Conservation (phyloP, 2,329 filamentous ascomycete species). For the Sporothrix phasma region DNA sequence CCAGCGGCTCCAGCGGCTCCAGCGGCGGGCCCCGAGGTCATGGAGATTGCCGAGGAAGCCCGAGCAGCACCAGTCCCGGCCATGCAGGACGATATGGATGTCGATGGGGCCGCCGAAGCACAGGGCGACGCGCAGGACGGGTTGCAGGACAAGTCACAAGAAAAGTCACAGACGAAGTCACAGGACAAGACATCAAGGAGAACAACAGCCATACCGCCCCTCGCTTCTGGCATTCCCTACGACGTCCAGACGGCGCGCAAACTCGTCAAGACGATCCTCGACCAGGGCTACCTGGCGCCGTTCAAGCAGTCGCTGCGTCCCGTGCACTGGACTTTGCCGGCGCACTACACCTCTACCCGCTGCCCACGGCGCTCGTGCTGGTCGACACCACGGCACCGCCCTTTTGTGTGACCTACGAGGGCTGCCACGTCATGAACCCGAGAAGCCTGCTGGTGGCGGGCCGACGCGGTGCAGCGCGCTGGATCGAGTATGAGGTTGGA, state of each 20-base stretch:
- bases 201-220: no score
- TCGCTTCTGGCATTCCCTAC: slow-evolving; percentile 29
- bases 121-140: no score
- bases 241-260: slow-evolving; percentile 56
- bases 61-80: not conserved
- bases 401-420: slow-evolving; percentile 86
- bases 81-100: slow-evolving; percentile 28
- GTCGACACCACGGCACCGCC: slow-evolving; percentile 72
- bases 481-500: slow-evolving; percentile 78
- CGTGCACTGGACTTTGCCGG: slow-evolving; percentile 77
- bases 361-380: slow-evolving; percentile 75
- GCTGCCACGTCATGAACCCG: slow-evolving; percentile 92
- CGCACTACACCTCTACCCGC: slow-evolving; percentile 71
- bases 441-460: slow-evolving; percentile 63
- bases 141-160: no score
- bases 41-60: slow-evolving; percentile 20
- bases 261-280: slow-evolving; percentile 81
- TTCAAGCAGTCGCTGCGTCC: slow-evolving; percentile 74
- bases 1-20: slow-evolving; percentile 21
- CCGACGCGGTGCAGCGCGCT: slow-evolving; percentile 59
- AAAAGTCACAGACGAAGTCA: not conserved
- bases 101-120: slow-evolving; percentile 27
- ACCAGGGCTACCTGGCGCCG: slow-evolving; percentile 80
- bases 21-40: slow-evolving; percentile 18
- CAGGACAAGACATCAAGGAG: no score